Base-by-base conservation (phyloP, 2,329 filamentous ascomycete genomes). In the Nemania diffusa region DNA sequence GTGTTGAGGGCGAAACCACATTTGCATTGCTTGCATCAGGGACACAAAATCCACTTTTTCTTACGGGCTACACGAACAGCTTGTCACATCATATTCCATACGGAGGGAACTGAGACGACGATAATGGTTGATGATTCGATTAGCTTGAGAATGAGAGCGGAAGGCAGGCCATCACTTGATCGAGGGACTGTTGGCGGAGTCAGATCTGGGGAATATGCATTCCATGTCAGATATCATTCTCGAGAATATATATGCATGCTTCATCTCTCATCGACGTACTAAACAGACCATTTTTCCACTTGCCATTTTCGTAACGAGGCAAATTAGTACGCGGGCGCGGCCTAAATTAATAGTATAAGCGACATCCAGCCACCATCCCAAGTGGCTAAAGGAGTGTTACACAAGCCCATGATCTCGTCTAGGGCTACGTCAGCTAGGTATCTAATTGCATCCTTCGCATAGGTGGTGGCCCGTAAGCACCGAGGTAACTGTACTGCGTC, bases 111-210 rank as follows among this genome's bases (percentile, higher is more conserved):
- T 62, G 55, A 53, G 44, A 70, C 66, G 62, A 70, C 56, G 65
- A 69, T 64, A 52, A 69, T 70, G 68, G 65, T 57, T 65, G 64
- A 70, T 27, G 65, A 70, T 50, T 67, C 50, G 57, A 64, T 63
- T 67, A 59, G 61, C 29, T 59, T 69, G 61, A 52, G 15, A 55
- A 62, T 26, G 34, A 56, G 62, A 40, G 29, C 46, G 44, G 51
- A 32, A 42, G 50, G 44, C n/a, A 24, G 37, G 26, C 20, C 24
- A 57, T 13, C 44, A 42, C 46, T 27, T 61, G 50, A 51, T 52
- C 44, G 34, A 48, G 27, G 48, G 37, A 46, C 26, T 29, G 57
- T 42, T 57, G 46, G 57, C 29, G 32, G 29, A 50, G 50, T 32
- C 13, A 44, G 60, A 62, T 56, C 37, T 11, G 27, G 44, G 32